Conservation (phyloP, 495 filamentous ascomycete genomes). For the Neurospora terricola region DNA sequence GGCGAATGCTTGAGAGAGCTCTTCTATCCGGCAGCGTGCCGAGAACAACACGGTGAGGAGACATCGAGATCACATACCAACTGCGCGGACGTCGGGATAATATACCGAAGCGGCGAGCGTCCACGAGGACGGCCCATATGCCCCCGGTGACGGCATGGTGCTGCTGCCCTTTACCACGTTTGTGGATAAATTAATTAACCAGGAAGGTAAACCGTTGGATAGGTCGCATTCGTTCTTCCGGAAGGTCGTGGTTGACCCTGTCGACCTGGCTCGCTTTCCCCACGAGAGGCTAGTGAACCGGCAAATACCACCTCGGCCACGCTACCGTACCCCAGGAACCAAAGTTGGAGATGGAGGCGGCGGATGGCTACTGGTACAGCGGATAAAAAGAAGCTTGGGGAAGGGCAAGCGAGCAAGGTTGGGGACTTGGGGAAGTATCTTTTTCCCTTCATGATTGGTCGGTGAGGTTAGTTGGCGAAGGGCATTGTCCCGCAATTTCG, state of each 20-base stretch:
- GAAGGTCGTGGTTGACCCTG: background rate
- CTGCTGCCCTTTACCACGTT: constrained; percentile 2
- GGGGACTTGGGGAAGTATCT: background rate
- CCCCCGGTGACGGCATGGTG: constrained; percentile 3
- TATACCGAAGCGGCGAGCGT: constrained; percentile 13
- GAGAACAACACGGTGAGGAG: background rate
- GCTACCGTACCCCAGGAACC: background rate
- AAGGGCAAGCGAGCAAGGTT: background rate
- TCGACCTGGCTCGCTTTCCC: background rate
- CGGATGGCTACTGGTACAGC: background rate
- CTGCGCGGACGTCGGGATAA: constrained; percentile 3
- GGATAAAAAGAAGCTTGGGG: background rate
- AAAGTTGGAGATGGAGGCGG: background rate
- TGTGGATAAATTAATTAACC: constrained; percentile 23
- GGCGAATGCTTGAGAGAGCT: background rate
- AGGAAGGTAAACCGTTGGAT: constrained; percentile 2
- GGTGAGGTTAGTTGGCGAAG: background rate
- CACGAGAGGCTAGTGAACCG: background rate
- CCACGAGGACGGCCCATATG: background rate
- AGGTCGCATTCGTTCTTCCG: constrained; percentile 10
- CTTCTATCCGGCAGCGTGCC: background rate
- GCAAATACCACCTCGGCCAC: background rate
- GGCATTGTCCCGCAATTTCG: background rate
- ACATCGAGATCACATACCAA: background rate
- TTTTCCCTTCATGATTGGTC: background rate